Conservation (phyloP, 2,329 filamentous ascomycete genomes). For the Davidsoniella virescens region DNA sequence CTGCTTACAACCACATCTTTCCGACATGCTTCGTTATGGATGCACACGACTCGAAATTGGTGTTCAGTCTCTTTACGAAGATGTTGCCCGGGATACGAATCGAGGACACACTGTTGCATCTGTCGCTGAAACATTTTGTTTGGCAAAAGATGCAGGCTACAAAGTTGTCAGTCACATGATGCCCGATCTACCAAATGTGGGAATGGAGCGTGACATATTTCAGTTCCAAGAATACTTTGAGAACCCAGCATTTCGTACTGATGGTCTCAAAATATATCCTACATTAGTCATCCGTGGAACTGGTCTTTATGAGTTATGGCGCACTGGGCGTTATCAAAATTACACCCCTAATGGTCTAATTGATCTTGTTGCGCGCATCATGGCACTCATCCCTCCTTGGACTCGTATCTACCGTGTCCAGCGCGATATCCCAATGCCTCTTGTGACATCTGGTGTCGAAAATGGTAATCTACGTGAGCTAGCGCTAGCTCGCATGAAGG, state of each 20-base stretch:
- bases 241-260: constrained; percentile 87
- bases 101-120: constrained; percentile 89
- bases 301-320: constrained; percentile 91
- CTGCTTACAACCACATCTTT: constrained; percentile 86
- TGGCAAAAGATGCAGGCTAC: constrained; percentile 96
- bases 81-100: constrained; percentile 96
- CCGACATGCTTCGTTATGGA: constrained; percentile 92
- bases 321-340: constrained; percentile 93
- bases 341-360: constrained; percentile 96
- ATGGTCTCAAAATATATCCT: constrained; percentile 95
- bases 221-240: constrained; percentile 98
- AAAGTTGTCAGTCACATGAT: constrained; percentile 99
- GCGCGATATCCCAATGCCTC: constrained; percentile 97
- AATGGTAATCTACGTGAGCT: constrained; percentile 93
- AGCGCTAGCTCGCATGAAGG: constrained; percentile 93
- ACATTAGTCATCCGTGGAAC: constrained; percentile 94
- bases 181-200: constrained; percentile 94
- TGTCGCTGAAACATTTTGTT: constrained; percentile 88
- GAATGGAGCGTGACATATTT: constrained; percentile 92
- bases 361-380: constrained; percentile 87
- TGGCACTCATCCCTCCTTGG: constrained; percentile 91
- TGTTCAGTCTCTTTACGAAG: constrained; percentile 92
- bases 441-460: constrained; percentile 96
- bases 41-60: constrained; percentile 90
- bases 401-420: constrained; percentile 97